Evolutionary conservation across 2,329 filamentous ascomycete genomes (phyloP).

Genomic region (Pseudocercospora pini-densiflorae): DNA sequence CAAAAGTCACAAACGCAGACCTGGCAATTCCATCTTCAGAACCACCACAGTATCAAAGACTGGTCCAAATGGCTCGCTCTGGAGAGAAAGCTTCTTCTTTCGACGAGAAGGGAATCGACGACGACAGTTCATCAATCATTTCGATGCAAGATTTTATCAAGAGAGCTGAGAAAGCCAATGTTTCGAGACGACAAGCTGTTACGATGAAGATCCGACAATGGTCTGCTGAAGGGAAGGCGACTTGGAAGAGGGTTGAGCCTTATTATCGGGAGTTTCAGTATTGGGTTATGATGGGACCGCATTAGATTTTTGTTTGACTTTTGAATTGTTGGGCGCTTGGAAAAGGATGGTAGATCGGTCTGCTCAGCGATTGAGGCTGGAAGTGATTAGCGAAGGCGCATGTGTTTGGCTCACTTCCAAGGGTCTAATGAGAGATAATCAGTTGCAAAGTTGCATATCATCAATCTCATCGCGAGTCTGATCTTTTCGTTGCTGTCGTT

Average conservation of each 20-base stretch:
- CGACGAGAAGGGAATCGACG: not conserved
- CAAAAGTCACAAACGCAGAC: not conserved
- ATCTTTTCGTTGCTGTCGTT: too few relatives aligned
- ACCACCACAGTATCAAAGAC: not conserved
- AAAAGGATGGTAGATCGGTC: not conserved
- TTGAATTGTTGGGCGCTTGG: not conserved
- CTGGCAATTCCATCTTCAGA: not conserved
- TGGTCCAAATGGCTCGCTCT: not conserved
- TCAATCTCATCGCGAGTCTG: too few relatives aligned
- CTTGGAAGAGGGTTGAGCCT: constrained; percentile 18
- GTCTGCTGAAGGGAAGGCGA: constrained; percentile 12
- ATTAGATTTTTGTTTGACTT: constrained; percentile 10
- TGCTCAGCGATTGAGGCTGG: not conserved
- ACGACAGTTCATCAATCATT: not conserved
- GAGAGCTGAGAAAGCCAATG: not conserved
- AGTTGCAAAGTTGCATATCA: not conserved
- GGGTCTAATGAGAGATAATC: not conserved
- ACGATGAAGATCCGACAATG: constrained; percentile 16
- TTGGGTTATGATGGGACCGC: constrained; percentile 22
- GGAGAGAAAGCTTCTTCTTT: not conserved
- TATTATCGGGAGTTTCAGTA: constrained; percentile 19
- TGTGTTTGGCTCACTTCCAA: not conserved
- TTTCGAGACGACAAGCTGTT: constrained; percentile 14
- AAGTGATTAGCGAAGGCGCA: not conserved
- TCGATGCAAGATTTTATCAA: not conserved